Evolutionary conservation across 2,329 filamentous ascomycete genomes (phyloP).

Genomic region (Xylariaceae sp.): DNA sequence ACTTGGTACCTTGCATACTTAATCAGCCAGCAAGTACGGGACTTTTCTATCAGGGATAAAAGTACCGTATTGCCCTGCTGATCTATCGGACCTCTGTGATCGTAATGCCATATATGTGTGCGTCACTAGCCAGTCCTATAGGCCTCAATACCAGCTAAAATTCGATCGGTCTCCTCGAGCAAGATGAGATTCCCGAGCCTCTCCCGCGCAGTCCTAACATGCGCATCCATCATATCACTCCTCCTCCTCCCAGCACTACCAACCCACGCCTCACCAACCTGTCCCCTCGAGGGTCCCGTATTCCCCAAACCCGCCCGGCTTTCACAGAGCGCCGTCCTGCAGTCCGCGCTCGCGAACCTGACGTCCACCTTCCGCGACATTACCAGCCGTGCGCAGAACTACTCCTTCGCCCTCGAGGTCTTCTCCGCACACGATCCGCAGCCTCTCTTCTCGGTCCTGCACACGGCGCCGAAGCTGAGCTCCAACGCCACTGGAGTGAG

Average conservation of each 20-base stretch:
- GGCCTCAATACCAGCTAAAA: too few relatives aligned
- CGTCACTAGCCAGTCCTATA: too few relatives aligned
- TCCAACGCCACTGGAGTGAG: slow-evolving; percentile 28
- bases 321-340: slow-evolving; percentile 18
- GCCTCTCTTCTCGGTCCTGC: slow-evolving; percentile 32
- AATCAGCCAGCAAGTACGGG: too few relatives aligned
- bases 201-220: too few relatives aligned
- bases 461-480: slow-evolving; percentile 29
- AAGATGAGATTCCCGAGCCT: too few relatives aligned
- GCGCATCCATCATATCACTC: background rate
- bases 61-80: too few relatives aligned
- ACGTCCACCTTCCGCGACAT: slow-evolving; percentile 21
- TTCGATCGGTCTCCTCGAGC: too few relatives aligned
- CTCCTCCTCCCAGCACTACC: background rate
- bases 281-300: slow-evolving; percentile 25
- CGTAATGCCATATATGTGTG: too few relatives aligned
- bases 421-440: slow-evolving; percentile 31
- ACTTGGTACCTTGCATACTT: too few relatives aligned
- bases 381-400: slow-evolving; percentile 22
- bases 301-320: slow-evolving; percentile 25
- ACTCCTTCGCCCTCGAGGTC: slow-evolving; percentile 35
- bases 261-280: slow-evolving; percentile 18
- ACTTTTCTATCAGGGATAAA: too few relatives aligned
- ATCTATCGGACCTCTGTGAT: too few relatives aligned
- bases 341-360: slow-evolving; percentile 20